phyloP scores from a whole-genome alignment of 139 green algal genomes.

The Tetradesmus lagerheimii region DNA sequence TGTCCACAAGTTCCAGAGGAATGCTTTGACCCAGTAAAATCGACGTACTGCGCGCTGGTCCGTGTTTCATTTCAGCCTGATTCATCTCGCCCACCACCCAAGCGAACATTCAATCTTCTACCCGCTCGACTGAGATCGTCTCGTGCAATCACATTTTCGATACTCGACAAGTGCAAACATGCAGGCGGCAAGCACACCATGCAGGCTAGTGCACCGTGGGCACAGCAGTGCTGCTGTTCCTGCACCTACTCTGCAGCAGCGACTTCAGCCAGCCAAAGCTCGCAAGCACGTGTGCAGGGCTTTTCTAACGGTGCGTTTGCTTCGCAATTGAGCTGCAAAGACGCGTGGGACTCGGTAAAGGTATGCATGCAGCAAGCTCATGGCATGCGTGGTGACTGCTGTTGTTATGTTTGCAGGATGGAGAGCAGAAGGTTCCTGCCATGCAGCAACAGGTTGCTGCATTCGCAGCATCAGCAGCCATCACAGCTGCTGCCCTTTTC shows the following conservation, averaged over 20 bases:
- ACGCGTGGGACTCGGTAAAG: too few relatives aligned
- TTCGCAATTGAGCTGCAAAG: too few relatives aligned
- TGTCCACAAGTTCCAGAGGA: too few relatives aligned
- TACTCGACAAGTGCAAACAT: background rate
- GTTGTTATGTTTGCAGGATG: slow-evolving; percentile 9
- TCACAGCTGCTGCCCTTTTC: background rate
- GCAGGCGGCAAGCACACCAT: background rate
- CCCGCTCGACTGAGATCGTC: background rate
- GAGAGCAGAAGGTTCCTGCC: background rate
- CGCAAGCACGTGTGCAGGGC: background rate
- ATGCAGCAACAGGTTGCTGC: background rate
- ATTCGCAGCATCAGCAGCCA: background rate
- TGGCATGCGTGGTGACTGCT: background rate
- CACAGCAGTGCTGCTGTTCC: background rate
- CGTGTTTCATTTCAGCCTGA: background rate
- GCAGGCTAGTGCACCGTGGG: background rate
- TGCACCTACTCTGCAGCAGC: background rate
- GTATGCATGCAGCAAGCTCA: background rate
- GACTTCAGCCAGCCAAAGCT: background rate
- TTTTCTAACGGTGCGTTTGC: background rate
- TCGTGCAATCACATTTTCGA: background rate
- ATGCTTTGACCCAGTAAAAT: too few relatives aligned
- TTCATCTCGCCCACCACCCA: background rate
- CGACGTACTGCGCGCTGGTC: too few relatives aligned
- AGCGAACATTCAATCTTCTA: background rate